A percentile compares a stretch with the other conserved stretches of the same genome.
phyloP scores from a whole-genome alignment of 805 yeast species.

The Cephaloascus fragrans region DNA sequence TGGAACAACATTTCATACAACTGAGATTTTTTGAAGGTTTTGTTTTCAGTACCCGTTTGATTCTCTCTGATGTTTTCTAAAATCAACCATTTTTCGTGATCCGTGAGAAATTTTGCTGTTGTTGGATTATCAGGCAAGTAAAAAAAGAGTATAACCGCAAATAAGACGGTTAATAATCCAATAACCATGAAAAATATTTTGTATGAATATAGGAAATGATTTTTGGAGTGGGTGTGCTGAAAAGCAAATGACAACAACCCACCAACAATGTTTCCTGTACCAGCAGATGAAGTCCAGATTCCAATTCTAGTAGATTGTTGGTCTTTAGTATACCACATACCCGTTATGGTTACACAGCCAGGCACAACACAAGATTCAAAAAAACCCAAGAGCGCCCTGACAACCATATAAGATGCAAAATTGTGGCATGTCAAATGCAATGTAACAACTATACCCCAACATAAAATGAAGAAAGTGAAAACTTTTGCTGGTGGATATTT shows the following conservation, averaged over 20 bases:
- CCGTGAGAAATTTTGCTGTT: constrained; percentile 23
- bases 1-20: constrained; percentile 32
- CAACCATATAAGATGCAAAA: constrained; percentile 46
- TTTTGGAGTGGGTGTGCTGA: constrained; percentile 31
- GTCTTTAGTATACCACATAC: constrained; percentile 50
- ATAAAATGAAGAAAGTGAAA: constrained; percentile 31
- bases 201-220: constrained; percentile 37
- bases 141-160: constrained; percentile 34
- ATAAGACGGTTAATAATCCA: constrained; percentile 41
- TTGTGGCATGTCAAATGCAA: constrained; percentile 43
- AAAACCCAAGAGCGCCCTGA: constrained; percentile 41
- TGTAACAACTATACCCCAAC: constrained; percentile 45
- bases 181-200: constrained; percentile 49
- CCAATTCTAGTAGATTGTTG: constrained; percentile 47
- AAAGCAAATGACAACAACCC: constrained; percentile 41
- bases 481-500: constrained; percentile 44
- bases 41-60: constrained; percentile 44
- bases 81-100: constrained; percentile 28
- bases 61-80: constrained; percentile 35
- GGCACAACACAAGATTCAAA: constrained; percentile 50
- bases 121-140: constrained; percentile 42
- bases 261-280: constrained; percentile 36
- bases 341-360: constrained; percentile 45
- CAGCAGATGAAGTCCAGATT: constrained; percentile 49
- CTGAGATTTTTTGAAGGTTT: constrained; percentile 33